phyloP scores from a whole-genome alignment of 805 yeast genomes.

The Saccharomycopsis fermentans region DNA sequence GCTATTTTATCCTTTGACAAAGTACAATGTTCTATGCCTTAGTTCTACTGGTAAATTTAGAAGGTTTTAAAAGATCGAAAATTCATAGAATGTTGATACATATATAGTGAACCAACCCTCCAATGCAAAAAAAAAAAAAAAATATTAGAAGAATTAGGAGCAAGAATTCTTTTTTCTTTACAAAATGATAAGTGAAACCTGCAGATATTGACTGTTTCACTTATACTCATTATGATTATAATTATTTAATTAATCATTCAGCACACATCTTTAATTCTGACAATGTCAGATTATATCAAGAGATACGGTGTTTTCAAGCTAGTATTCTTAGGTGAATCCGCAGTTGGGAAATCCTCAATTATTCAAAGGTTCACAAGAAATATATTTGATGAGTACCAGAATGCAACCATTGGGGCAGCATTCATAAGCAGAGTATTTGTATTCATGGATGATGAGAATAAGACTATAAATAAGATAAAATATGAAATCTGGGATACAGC shows the following conservation, averaged over 20 bases:
- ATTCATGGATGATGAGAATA: conserved; percentile 19
- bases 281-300: conserved; percentile 11
- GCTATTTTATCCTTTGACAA: no score
- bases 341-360: conserved; percentile 42
- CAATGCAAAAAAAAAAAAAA: no score
- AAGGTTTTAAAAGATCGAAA: no score
- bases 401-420: conserved; percentile 98
- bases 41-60: no score
- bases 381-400: conserved; percentile 66
- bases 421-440: conserved; percentile 74
- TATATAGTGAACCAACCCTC: no score
- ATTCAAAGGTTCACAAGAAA: conserved; percentile 36
- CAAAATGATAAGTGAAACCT: not conserved
- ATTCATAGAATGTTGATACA: no score
- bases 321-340: conserved; percentile 40
- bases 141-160: no score
- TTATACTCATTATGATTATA: not conserved
- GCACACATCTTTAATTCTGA: not conserved
- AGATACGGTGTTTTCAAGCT: conserved; percentile 25
- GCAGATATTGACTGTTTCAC: not conserved
- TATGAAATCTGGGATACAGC: conserved; percentile 92
- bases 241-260: not conserved
- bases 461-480: conserved; percentile 29
- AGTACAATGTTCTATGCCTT: no score
- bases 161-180: no score